These are phyloP conservation scores for Phialophora verrucosa DNA, from an alignment of 2,329 filamentous ascomycete genomes.

Conservation along the genomic window DNA sequence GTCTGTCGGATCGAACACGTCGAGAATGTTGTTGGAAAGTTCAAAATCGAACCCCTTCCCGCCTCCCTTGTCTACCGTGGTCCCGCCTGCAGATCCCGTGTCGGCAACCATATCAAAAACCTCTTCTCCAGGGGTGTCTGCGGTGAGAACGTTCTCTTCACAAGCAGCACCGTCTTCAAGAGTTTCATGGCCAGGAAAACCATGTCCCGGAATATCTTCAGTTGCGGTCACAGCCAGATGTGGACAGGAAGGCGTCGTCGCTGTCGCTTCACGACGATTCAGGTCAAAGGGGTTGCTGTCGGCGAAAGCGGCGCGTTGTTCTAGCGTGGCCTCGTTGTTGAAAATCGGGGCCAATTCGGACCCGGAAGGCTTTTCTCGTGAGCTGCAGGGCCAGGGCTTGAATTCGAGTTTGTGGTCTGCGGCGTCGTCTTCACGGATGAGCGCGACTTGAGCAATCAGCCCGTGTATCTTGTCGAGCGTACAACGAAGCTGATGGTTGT, in stretches of 20 bases:
- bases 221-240: not conserved
- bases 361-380: slow-evolving; percentile 3
- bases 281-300: not conserved
- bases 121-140: not conserved
- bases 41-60: slow-evolving; percentile 27
- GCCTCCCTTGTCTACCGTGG: slow-evolving; percentile 3
- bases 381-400: slow-evolving; percentile 1
- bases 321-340: not conserved
- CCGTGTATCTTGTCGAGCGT: slow-evolving; percentile 28
- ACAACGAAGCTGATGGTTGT: slow-evolving; percentile 25
- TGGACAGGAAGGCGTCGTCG: not conserved
- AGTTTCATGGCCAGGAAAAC: not conserved
- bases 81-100: not conserved
- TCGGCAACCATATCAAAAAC: not conserved
- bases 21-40: slow-evolving; percentile 12
- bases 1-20: slow-evolving; percentile 21
- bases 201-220: too few species aligned
- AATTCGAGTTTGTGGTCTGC: not conserved
- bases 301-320: too few species aligned
- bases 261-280: not conserved
- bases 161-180: not conserved
- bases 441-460: slow-evolving; percentile 22
- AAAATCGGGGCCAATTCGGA: not conserved
- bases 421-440: slow-evolving; percentile 14
- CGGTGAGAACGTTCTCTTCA: not conserved